Base-by-base conservation (phyloP, 2,329 filamentous ascomycete species). In the Fulvia fulva region DNA sequence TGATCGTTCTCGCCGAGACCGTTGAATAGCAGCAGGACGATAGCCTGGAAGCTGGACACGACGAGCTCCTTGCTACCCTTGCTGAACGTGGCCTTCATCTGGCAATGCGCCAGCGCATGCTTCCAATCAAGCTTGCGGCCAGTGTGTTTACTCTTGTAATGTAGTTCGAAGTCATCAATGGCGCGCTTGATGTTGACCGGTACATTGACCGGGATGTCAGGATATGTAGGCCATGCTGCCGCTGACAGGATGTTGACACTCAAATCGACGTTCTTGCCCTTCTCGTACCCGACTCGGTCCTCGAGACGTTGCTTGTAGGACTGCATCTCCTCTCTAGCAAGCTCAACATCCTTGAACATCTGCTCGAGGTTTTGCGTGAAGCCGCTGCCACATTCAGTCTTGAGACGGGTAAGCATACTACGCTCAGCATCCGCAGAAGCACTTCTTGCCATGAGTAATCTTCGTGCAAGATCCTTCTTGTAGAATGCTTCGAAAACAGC, bases 401-500 rank as follows among this genome's bases (percentile, higher is more conserved):
- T 93, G 26, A 99, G 81, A 65, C 95, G 90, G 25, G 89, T 82
- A 50, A 99, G 82, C 94, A 99, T 99, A 75, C 89, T 96, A 63
- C 92, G 85, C 76, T 99, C 95, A 0, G 94, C 93, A 74, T 99
- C 94, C 56, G 93, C 89, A 70, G 91, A 97, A 22, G 93, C 92
- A 71, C 91, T 97, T 63, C 92, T 85, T 41, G 88, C 88, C 90
- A 97, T 92, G 56, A 99, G 81, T 44, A 99, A 77, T 49, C 94
- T 84, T 16, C 92, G 84, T 0, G 95, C 93, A 52, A 99, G 82
- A 70, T 97, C 94, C 69, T 94, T 96, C 79, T 99, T 99, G 82
- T 99, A 99, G 72, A 99, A 99, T 1, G 94, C 93, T 73, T 99
- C 94, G 63, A 99, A 99, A 0, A 97, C 90, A 56, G 95, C 93